Base-by-base conservation (phyloP, 495 filamentous ascomycete genomes). In the Gamarada debralockiae region DNA sequence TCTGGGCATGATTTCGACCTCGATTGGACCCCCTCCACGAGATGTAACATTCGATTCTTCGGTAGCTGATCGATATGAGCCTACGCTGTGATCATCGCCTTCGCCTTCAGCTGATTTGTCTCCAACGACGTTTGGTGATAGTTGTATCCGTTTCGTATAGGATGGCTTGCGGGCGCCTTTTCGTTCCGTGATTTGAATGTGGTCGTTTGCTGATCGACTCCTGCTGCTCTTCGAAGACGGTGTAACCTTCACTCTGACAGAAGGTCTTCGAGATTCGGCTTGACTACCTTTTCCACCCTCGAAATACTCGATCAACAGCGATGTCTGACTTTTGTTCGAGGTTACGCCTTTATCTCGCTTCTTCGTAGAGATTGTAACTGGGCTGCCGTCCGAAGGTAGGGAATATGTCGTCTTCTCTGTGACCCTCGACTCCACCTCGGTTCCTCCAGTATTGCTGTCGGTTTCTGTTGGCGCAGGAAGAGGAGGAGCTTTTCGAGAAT, bases 301-400 rank as follows among this genome's bases (percentile, higher is more conserved):
- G 65, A 97, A 99, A 68, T 97, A 97, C 70, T 99, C 93, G 64
- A 99, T 99, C 64, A 99, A 75, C 45, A 99, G 79, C 44, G 90
- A 95, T 36, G 93, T 96, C 67, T 95, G 91, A 42, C 89, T 93
- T 49, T 82, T 76, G 33, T 74, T 65, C 50, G 77, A 69, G 51
- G 61, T 70, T 57, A 76, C 72, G 53, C 74, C 77, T 58, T 75
- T 73, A 47, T 77, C 78, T 43, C 71, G 68, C 53, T 75, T 81
- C 56, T 83, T 82, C 53, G 91, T 92, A 61, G 84, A 74, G 60
- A 97, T 92, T 47, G 88, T 97, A 59, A 97, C 79, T 34, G 89
- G 88, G 55, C 87, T 91, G 62, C 93, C 95, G 82, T 99, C 92
- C 69, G 96, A 92, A 21, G 91, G 93, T 50, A 99, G 82, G 41